Percentiles rank a stretch among this genome's conserved stretches.
These are phyloP conservation scores for Physocladia obscura DNA, from an alignment of 192 early-diverging fungal species.

Conservation along the genomic window DNA sequence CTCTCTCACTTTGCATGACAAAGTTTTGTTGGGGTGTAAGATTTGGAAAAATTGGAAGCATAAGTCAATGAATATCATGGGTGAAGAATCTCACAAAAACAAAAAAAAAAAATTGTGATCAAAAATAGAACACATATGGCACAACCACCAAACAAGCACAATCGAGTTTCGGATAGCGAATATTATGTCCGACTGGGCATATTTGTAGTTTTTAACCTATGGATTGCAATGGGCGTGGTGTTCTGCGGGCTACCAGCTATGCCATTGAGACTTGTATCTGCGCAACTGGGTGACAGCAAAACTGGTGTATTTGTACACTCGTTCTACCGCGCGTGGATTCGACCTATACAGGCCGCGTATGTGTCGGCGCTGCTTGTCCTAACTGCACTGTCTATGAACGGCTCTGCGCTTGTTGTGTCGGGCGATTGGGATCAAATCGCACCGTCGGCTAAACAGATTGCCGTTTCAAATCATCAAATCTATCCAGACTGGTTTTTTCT, in stretches of 20 bases:
- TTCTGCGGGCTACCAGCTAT: background rate
- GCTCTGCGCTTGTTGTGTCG: conserved; percentile 39
- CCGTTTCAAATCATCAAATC: conserved; percentile 54
- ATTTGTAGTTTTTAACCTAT: background rate
- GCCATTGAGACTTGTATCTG: background rate
- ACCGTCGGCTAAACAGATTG: conserved; percentile 22
- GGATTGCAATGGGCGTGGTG: background rate
- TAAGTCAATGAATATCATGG: too few species aligned
- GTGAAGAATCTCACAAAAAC: too few species aligned
- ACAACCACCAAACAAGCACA: too few species aligned
- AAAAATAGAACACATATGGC: too few species aligned
- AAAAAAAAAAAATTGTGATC: too few species aligned
- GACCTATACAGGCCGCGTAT: conserved; percentile 37
- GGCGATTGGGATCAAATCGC: conserved; percentile 40
- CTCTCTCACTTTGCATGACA: too few species aligned
- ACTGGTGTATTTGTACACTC: too few species aligned
- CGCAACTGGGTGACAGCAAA: too few species aligned
- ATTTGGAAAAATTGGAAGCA: too few species aligned
- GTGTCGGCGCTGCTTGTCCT: conserved; percentile 37
- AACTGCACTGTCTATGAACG: conserved; percentile 33
- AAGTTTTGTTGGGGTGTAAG: too few species aligned
- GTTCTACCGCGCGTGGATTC: conserved; percentile 21
- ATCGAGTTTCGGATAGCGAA: background rate
- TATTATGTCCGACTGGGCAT: background rate
- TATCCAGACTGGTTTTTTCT: conserved; percentile 60